Conservation (phyloP, 805 yeast genomes). For the Candida boleticola region DNA sequence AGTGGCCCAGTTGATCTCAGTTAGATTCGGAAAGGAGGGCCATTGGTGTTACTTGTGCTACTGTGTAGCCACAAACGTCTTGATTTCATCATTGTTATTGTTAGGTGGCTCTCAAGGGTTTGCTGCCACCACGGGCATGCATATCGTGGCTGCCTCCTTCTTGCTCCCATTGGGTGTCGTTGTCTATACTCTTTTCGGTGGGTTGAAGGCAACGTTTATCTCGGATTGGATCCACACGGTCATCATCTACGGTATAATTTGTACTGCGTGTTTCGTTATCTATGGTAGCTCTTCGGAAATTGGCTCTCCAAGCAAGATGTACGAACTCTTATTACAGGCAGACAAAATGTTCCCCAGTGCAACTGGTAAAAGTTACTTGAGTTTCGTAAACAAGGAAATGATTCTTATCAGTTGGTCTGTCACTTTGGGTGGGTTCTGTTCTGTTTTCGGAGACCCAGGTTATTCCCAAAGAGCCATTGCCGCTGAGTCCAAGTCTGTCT, state of each 20-base stretch:
- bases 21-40: conserved; percentile 12
- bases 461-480: conserved; percentile 43
- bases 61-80: conserved; percentile 12
- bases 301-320: conserved; percentile 45
- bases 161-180: conserved; percentile 60
- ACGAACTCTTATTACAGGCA: conserved; percentile 38
- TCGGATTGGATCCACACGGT: conserved; percentile 72
- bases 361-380: conserved; percentile 4
- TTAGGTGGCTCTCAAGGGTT: conserved; percentile 46
- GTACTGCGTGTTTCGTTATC: conserved; percentile 29
- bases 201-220: conserved; percentile 76
- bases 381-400: conserved; percentile 4
- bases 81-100: conserved; percentile 22
- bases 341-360: conserved; percentile 8
- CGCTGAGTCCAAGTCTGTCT: conserved; percentile 37
- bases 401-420: conserved; percentile 8
- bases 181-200: conserved; percentile 75
- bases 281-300: conserved; percentile 36
- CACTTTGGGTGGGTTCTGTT: conserved; percentile 11
- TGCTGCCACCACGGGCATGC: conserved; percentile 41
- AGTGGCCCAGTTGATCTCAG: conserved; percentile 15
- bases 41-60: conserved; percentile 13
- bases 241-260: conserved; percentile 38
- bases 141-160: conserved; percentile 44
- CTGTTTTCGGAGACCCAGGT: conserved; percentile 22